phyloP scores from a whole-genome alignment of 305 asterid genomes.

The Solanum hybrid region DNA sequence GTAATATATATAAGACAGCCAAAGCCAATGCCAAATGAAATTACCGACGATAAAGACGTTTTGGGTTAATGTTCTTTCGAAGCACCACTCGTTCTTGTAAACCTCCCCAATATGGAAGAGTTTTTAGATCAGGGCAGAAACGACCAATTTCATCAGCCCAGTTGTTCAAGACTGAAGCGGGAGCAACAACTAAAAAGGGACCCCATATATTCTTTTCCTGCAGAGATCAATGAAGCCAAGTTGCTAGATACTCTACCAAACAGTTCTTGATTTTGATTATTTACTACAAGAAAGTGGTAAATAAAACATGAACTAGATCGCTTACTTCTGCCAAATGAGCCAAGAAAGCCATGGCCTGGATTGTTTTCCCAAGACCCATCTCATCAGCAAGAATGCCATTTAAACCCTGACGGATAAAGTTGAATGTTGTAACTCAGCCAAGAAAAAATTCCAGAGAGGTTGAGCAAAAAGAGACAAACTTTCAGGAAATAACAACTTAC shows the following conservation, averaged over 20 bases:
- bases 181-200: conserved; percentile 96
- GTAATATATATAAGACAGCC: neutral
- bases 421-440: neutral
- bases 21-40: conserved; percentile 4
- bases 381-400: conserved; percentile 99
- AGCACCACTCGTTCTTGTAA: conserved; percentile 75
- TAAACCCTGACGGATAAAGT: conserved; percentile 48
- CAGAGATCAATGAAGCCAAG: conserved; percentile 19
- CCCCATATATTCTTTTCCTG: conserved; percentile 99
- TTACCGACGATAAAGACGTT: conserved; percentile 93
- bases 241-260: neutral
- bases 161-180: conserved; percentile 90
- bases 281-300: neutral
- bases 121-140: conserved; percentile 92
- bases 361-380: conserved; percentile 98
- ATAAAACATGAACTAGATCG: conserved; percentile 7
- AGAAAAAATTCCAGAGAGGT: conserved; percentile 6
- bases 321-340: conserved; percentile 98
- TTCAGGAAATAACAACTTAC: conserved; percentile 26
- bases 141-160: conserved; percentile 99
- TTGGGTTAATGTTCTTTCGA: conserved; percentile 92
- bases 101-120: conserved; percentile 98
- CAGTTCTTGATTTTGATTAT: neutral
- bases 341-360: conserved; percentile 97
- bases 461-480: conserved; percentile 9